These are phyloP conservation scores for Cytospora leucostoma DNA, from an alignment of 2,329 filamentous ascomycete species.

Conservation along the genomic window DNA sequence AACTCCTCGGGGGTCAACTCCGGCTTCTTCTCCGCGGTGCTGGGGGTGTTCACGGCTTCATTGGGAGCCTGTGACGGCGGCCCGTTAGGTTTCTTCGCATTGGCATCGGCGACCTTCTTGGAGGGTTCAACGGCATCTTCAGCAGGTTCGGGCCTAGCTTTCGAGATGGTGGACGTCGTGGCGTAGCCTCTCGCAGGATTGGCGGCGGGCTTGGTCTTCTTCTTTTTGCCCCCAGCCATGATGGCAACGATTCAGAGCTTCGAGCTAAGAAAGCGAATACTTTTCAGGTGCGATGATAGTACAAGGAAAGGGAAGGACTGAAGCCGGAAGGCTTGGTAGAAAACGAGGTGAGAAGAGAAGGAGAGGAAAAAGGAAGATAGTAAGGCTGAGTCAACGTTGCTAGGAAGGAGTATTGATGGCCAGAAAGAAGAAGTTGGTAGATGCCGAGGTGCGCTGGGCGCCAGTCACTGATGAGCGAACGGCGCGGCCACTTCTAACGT, in stretches of 20 bases:
- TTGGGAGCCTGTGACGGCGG: constrained; percentile 29
- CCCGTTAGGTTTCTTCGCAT: constrained; percentile 27
- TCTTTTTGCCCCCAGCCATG: constrained; percentile 79
- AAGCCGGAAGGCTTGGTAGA: background rate
- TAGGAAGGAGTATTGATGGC: constrained; percentile 3
- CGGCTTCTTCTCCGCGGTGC: constrained; percentile 38
- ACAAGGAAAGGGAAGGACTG: background rate
- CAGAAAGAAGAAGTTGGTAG: background rate
- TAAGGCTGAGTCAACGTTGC: constrained; percentile 8
- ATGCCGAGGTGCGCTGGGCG: background rate
- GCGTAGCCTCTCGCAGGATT: constrained; percentile 93
- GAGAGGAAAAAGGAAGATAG: background rate
- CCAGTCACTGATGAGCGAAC: background rate
- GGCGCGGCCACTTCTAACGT: background rate
- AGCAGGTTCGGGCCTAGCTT: constrained; percentile 64
- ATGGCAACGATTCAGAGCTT: constrained; percentile 21
- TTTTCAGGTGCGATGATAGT: background rate
- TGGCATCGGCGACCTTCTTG: constrained; percentile 30
- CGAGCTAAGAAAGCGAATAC: constrained; percentile 2
- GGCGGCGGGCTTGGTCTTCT: constrained; percentile 86
- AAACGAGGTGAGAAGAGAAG: background rate
- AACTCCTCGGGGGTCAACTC: constrained; percentile 82
- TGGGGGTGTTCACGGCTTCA: constrained; percentile 29
- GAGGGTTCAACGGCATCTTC: constrained; percentile 35
- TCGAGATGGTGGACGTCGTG: constrained; percentile 88